phyloP scores from a whole-genome alignment of 1,284 basidiomycete genomes.

The Cryptococcus sp. region DNA sequence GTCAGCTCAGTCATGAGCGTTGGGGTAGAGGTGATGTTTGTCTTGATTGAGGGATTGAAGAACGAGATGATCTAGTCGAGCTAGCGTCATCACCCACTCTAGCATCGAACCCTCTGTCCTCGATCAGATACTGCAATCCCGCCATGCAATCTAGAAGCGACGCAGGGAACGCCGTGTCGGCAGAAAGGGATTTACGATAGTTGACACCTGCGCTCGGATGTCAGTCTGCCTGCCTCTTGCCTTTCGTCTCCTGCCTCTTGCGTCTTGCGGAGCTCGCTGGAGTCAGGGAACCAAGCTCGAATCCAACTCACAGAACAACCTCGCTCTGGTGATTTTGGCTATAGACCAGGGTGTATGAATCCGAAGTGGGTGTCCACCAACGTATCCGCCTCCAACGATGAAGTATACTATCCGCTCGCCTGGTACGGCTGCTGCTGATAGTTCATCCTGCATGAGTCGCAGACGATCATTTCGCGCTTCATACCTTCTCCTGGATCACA shows the following conservation, averaged over 20 bases:
- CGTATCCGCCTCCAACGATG: conserved; percentile 8
- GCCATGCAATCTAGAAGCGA: conserved; percentile 24
- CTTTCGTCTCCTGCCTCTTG: too few relatives aligned
- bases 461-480: too few relatives aligned
- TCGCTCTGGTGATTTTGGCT: conserved; percentile 3
- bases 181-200: conserved; percentile 23
- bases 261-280: too few relatives aligned
- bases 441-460: too few relatives aligned
- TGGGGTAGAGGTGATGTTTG: too few relatives aligned
- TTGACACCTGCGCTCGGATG: conserved; percentile 14
- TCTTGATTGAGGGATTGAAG: too few relatives aligned
- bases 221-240: too few relatives aligned
- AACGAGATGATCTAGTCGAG: too few relatives aligned
- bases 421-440: not conserved
- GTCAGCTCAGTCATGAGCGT: too few relatives aligned
- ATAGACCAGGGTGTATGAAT: conserved; percentile 10
- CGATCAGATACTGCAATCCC: conserved; percentile 20
- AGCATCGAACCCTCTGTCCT: conserved; percentile 17
- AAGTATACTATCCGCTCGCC: conserved; percentile 8
- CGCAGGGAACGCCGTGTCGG: conserved; percentile 20
- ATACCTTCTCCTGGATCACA: too few relatives aligned
- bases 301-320: conserved; percentile 1
- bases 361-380: conserved; percentile 7
- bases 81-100: not conserved
- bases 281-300: too few relatives aligned